Evolutionary conservation across 768 basidiomycete species (phyloP), one percentile per base, ranked within the genome.

Genomic region (Podaxis rugospora): DNA sequence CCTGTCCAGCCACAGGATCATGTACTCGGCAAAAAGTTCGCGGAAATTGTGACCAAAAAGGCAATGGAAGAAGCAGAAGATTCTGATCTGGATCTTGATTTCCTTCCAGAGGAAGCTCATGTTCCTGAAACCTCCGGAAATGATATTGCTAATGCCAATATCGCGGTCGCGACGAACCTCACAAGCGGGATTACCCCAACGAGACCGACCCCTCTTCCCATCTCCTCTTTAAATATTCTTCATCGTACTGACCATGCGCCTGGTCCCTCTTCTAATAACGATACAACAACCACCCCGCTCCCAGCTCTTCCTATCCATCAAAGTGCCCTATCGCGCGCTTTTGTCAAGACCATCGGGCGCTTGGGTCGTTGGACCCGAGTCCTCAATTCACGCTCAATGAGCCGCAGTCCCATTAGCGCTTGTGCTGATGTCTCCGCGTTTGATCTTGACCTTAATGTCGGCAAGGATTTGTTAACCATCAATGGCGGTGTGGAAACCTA

Each of bases 311-410:
- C 86, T 0, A 75, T 78, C 40, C 83, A 83, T 27, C 85, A 88
- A 56, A 85, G 79, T 66, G 78, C 86, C 0, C 75, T 94, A 14
- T 91, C 90, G 0, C 82, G 91, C 1, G 90, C 83, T 10, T 83
- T 95, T 51, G 87, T 90, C 56, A 89, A 86, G 72, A 93, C 93
- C 2, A 86, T 94, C 28, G 91, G 93, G 4, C 82, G 89, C 4
- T 74, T 95, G 16, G 93, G 93, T 1, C 78, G 89, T 9, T 90
- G 93, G 90, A 90, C 82, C 67, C 85, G 93, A 5, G 91, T 90
- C 28, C 71, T 94, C 55, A 86, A 89, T 65, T 74, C 80, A 2
- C 71, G 76, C 25, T 68, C 74, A 65, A 70, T 59, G 63, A 64
- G 62, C 18, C 72, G 72, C 46, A 63, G 66, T 32, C 71, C 72